These are phyloP conservation scores for Sphagnurus paluster DNA, from an alignment of 1,284 basidiomycete species.

Conservation along the genomic window DNA sequence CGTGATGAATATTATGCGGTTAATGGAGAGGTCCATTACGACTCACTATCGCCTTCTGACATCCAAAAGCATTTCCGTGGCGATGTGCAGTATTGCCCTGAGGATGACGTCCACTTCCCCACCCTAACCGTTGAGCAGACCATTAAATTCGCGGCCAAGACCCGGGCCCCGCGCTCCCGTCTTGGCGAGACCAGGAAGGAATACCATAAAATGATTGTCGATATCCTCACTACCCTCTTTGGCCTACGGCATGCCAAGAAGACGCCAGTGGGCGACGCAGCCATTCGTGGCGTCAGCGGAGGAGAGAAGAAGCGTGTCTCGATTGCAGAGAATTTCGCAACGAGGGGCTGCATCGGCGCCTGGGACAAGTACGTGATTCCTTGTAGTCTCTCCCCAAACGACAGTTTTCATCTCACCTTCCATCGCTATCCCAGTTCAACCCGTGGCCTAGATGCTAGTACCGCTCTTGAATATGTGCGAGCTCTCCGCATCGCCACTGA, in stretches of 20 bases:
- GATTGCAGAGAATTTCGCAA: conserved; percentile 68
- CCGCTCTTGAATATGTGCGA: conserved; percentile 66
- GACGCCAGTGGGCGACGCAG: conserved; percentile 69
- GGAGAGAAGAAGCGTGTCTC: conserved; percentile 84
- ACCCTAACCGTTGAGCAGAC: too few species aligned
- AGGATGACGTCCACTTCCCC: too few species aligned
- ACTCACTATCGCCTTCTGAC: conserved; percentile 52
- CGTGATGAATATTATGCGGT: conserved; percentile 53
- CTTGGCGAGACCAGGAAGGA: conserved; percentile 42
- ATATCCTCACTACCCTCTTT: conserved; percentile 65
- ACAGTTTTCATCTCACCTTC: not conserved
- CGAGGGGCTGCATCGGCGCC: conserved; percentile 54
- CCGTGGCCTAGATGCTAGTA: conserved; percentile 72
- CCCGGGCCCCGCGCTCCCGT: conserved; percentile 53
- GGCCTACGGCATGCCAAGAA: conserved; percentile 61
- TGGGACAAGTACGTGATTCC: conserved; percentile 68
- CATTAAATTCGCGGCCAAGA: conserved; percentile 55
- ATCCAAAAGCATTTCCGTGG: conserved; percentile 54
- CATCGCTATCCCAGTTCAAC: conserved; percentile 50
- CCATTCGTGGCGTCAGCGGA: conserved; percentile 74
- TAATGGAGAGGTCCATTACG: conserved; percentile 61
- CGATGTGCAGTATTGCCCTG: conserved; percentile 61
- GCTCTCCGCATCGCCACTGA: conserved; percentile 65
- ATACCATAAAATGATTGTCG: conserved; percentile 41
- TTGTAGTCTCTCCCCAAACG: not conserved